Evolutionary conservation across 768 basidiomycete genomes (phyloP), one percentile per base, ranked within the genome.

Genomic region (Cystofilobasidium bisporidii): DNA sequence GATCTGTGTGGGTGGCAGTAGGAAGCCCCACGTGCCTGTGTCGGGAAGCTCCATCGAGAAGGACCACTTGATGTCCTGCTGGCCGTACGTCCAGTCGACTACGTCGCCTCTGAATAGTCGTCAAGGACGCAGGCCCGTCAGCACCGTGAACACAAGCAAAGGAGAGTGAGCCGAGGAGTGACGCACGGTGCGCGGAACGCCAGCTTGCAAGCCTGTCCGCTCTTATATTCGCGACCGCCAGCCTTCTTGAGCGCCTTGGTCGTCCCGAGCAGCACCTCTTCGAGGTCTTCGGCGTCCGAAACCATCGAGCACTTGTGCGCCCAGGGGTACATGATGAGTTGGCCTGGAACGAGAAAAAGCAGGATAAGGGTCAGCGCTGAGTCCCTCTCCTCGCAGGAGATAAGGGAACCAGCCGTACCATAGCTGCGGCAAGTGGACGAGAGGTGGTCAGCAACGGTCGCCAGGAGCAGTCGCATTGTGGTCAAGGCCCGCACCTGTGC

Each of bases 291-390:
- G 0, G 85, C 86, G 71, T 88, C 87, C 67, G 83, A 81, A 20
- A 81, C 73, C 48, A 78, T 78, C 43, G 81, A 80, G 77, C 88
- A 89, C 0, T 84, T 83, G 73, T 85, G 86, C 0, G 88, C 87
- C 71, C 81, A 91, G 6, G 89, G 89, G 41, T 84, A 80, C n/a
- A 87, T 87, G 65, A 89, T 26, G 3, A 60, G 33, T 87, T 89
- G 72, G 10, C 53, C 45, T 47, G 45, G 20, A 22, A 20, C 45
- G 63, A 6, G 55, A 36, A 63, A 50, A 56, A 18, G 36, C 41
- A 22, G 38, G 59, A n/a, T n/a, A n/a, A n/a, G n/a, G n/a, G n/a
- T n/a, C n/a, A n/a, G n/a, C n/a, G n/a, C n/a, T n/a, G n/a, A n/a
- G n/a, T n/a, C n/a, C n/a, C n/a, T n/a, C n/a, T n/a, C n/a, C n/a